These are phyloP conservation scores for Chenopodium berlandieri DNA, from an alignment of 148 eudicot genomes.

Conservation along the genomic window DNA sequence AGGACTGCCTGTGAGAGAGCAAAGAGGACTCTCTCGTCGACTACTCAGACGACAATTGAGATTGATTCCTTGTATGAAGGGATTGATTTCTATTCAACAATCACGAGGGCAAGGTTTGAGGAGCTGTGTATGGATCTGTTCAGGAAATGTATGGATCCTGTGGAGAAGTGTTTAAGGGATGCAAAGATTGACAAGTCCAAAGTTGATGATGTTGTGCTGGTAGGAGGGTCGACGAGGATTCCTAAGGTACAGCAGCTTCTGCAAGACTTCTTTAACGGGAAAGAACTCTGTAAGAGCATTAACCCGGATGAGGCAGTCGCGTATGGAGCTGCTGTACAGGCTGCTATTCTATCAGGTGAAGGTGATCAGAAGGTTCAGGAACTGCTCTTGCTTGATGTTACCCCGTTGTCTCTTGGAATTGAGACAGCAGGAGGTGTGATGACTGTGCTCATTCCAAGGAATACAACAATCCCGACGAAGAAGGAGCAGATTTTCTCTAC, in stretches of 20 bases:
- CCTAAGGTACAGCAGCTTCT: conserved; percentile 25
- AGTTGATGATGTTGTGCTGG: conserved; percentile 17
- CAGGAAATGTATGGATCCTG: conserved; percentile 32
- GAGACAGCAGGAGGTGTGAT: conserved; percentile 30
- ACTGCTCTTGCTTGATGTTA: conserved; percentile 20
- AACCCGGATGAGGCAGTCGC: conserved; percentile 31
- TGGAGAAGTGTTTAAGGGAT: conserved; percentile 24
- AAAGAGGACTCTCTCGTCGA: conserved; percentile 23
- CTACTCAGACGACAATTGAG: conserved; percentile 24
- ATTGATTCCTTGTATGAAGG: conserved; percentile 26
- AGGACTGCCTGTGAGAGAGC: conserved; percentile 29
- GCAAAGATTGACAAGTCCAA: conserved; percentile 20
- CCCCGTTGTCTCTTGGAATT: conserved; percentile 20
- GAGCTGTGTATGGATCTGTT: conserved; percentile 27
- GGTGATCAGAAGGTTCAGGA: conserved; percentile 32
- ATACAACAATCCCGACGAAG: conserved; percentile 22
- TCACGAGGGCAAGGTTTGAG: conserved; percentile 26
- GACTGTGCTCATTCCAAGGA: conserved; percentile 22
- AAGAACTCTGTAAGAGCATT: conserved; percentile 28
- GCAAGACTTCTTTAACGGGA: conserved; percentile 28
- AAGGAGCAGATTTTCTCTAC: conserved; percentile 31
- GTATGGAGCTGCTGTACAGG: conserved; percentile 28
- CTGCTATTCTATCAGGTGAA: conserved; percentile 23
- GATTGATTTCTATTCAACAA: conserved; percentile 25
- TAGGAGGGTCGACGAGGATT: conserved; percentile 24